Evolutionary conservation across 352 stramenopile genomes (phyloP), one percentile per base, ranked within the genome.

Genomic region (Phytophthora constricta): DNA sequence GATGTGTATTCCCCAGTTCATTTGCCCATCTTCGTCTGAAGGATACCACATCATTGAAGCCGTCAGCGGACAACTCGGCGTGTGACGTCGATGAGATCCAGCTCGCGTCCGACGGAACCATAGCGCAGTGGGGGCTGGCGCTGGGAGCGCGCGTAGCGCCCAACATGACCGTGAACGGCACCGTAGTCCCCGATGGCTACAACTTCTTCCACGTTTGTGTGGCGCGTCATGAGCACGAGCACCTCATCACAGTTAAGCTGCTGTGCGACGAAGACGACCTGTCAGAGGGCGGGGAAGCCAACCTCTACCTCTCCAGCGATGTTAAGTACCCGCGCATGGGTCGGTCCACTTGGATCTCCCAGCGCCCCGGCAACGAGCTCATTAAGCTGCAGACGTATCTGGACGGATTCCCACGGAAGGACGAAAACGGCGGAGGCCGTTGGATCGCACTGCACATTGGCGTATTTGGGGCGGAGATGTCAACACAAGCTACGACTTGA

Each of bases 181-280:
- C 72, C 3, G 82, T 95, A 26, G 33, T 51, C 4, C 52, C 69
- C 14, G 82, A 87, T 25, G 69, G 68, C 28, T 90, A 88, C 56
- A 76, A 80, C 28, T 95, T 85, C 47, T 93, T 89, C 61, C 85
- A 95, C 42, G 27, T 93, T 10, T 95, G 84, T 58, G 80, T 95
- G 31, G 48, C 79, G 46, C 83, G 87, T 20, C 87, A 95, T 56
- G 75, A 90, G 25, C 87, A 93, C 62, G 84, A 95, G 53, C 87
- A 95, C 62, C 67, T 81, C 31, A 84, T 93, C 59, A 79, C 86
- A 23, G 68, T 93, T n/a, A 69, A 88, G 64, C 55, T 95, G 45
- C 73, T 72, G 34, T 75, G 69, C 33, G 31, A 72, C 28, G 33
- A 42, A 16, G 31, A 71, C 23, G 65, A 71, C 50, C 22, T 77